Evolutionary conservation across 2,329 filamentous ascomycete genomes (phyloP), one percentile per base, ranked within the genome.

Genomic region (Didymella lethalis): DNA sequence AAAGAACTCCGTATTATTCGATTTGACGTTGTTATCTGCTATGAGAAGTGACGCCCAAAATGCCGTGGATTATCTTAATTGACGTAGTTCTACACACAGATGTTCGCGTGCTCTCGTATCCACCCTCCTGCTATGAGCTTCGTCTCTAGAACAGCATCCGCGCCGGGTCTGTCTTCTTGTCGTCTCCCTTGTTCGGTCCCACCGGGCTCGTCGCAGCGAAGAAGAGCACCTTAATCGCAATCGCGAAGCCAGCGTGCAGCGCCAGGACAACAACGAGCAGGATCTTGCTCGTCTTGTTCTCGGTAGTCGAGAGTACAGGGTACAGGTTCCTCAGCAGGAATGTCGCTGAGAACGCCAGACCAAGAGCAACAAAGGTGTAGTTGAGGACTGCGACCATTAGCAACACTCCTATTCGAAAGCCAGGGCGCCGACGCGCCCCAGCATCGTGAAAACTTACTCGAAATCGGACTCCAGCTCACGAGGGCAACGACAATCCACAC

Each of bases 161-260:
- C 34, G 66, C 43, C 43, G 70, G 64, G 51, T 65, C 62, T 4
- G 50, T 64, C 64, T 67, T 67, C 48, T 66, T 61, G 23, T 64
- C 69, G 8, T 63, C 58, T 0, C 65, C 69, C 28, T 66, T 69
- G 29, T 64, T 71, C 23, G 72, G 67, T 2, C 72, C 72, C 2
- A 75, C 68, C 1, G 75, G 75, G 46, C 75, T 78, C 11, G 71
- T 84, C 61, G 81, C 85, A 67, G 93, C 93, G 79, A 99, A 99
- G 85, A 98, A 98, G 28, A 98, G 81, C 59, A 97, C 89, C 84
- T 98, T 98, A 79, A 99, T 98, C 4, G 94, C 91, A 70, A 98
- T 86, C 1, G 94, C 87, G 66, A 99, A 83, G n/a, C 90, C 95
- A 28, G 93, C 89, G 80, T 99, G 95, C 63, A 98, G 82, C 29